Percentiles rank a stretch among this genome's conserved stretches.
Conservation (phyloP, 78 protist species). For the Dictyostelium capitatum region DNA sequence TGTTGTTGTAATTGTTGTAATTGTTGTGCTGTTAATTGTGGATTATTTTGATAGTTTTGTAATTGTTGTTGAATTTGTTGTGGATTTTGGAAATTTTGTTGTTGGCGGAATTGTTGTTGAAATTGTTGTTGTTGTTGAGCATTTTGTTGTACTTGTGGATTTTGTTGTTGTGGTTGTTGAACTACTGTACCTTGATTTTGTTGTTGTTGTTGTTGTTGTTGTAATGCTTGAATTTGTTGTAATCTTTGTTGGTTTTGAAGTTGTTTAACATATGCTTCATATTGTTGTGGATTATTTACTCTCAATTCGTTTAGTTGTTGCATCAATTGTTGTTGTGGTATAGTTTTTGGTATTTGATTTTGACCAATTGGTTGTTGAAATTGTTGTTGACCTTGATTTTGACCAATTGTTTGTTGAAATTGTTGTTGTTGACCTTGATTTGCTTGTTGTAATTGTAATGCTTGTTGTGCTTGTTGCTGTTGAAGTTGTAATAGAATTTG, state of each 20-base stretch:
- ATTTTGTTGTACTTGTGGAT: neutral
- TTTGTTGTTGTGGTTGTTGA: neutral
- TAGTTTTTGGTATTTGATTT: neutral
- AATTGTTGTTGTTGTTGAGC: neutral
- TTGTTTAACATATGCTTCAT: neutral
- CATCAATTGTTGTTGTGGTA: neutral
- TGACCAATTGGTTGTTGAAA: neutral
- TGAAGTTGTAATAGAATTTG: neutral
- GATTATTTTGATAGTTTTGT: neutral
- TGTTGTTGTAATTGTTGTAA: neutral
- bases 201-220: neutral
- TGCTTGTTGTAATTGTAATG: too few species aligned
- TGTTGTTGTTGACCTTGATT: neutral
- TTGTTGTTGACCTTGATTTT: neutral
- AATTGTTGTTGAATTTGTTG: neutral
- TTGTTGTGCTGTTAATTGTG: neutral
- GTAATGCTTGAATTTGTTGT: neutral
- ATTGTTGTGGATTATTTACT: neutral
- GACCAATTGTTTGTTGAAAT: neutral
- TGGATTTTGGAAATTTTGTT: neutral
- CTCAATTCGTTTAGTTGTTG: neutral
- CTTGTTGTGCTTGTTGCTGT: neutral
- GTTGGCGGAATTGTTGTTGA: neutral
- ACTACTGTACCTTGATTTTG: neutral
- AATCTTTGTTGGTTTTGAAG: neutral